A percentile compares a stretch with the other conserved stretches of the same genome.
Evolutionary conservation across 139 green algal genomes (phyloP).

Genomic region (Klebsormidium nitens): DNA sequence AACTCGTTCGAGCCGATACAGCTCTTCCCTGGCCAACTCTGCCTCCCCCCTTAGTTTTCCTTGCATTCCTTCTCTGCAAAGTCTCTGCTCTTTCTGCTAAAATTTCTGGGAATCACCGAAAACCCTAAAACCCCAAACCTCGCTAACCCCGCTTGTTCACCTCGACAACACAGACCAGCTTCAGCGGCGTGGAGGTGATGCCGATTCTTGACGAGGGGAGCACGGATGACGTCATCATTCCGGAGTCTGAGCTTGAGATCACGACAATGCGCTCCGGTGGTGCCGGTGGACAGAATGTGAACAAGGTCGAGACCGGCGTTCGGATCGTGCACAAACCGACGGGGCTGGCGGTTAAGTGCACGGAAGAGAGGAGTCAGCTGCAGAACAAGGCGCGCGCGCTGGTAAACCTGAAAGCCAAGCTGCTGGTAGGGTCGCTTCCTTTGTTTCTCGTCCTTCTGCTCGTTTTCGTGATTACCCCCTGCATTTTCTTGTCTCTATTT

Average conservation of each 20-base stretch:
- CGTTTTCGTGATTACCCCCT: too few species aligned
- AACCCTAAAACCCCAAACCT: too few species aligned
- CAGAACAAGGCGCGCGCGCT: conserved; percentile 54
- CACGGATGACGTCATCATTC: conserved; percentile 56
- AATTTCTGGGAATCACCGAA: neutral
- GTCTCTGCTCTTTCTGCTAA: neutral
- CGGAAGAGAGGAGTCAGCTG: conserved; percentile 65
- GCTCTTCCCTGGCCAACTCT: too few species aligned
- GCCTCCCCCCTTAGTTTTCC: too few species aligned
- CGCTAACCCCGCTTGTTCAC: too few species aligned
- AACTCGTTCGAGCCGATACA: too few species aligned
- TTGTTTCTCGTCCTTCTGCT: too few species aligned
- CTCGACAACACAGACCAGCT: conserved; percentile 93
- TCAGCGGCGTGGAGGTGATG: conserved; percentile 86
- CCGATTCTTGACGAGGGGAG: conserved; percentile 44
- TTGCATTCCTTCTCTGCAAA: neutral
- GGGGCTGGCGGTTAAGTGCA: conserved; percentile 67
- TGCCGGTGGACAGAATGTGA: conserved; percentile 84
- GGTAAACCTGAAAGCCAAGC: conserved; percentile 46
- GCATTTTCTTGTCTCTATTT: too few species aligned
- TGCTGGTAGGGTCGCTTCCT: too few species aligned
- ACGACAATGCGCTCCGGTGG: conserved; percentile 44
- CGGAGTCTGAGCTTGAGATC: conserved; percentile 82
- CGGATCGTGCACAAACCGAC: conserved; percentile 83
- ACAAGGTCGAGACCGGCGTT: conserved; percentile 95